Evolutionary conservation across 257 asterid genomes (phyloP).

Genomic region (Handroanthus guayacan): DNA sequence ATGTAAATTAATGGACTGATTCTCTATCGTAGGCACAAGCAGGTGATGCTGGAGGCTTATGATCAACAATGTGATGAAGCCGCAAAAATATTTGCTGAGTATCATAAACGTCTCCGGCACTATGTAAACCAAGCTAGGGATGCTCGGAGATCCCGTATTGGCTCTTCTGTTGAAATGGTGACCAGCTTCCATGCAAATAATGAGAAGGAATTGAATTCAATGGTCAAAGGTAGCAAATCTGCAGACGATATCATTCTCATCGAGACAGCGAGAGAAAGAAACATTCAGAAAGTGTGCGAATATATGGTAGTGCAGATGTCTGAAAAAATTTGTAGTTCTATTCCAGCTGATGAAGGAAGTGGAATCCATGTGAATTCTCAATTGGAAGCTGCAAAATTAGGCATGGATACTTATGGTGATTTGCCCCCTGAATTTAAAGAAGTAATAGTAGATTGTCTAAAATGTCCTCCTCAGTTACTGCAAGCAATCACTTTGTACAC

Average conservation of each 20-base stretch:
- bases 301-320: conserved; percentile 59
- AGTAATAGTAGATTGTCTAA: conserved; percentile 57
- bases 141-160: conserved; percentile 53
- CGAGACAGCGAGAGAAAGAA: conserved; percentile 72
- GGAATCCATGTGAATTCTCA: conserved; percentile 67
- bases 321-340: conserved; percentile 59
- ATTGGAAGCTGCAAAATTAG: conserved; percentile 61
- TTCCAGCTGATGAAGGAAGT: conserved; percentile 80
- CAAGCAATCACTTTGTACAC: conserved; percentile 66
- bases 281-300: conserved; percentile 71
- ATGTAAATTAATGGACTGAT: conserved; percentile 18
- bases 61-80: conserved; percentile 84
- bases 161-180: conserved; percentile 61
- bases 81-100: conserved; percentile 76
- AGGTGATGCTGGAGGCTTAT: conserved; percentile 73
- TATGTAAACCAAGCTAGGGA: conserved; percentile 70
- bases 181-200: conserved; percentile 59
- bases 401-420: conserved; percentile 62
- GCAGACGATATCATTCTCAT: conserved; percentile 63
- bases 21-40: conserved; percentile 64
- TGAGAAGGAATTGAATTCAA: conserved; percentile 27
- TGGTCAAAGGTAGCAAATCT: conserved; percentile 49
- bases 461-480: conserved; percentile 71
- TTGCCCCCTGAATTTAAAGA: conserved; percentile 59
- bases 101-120: conserved; percentile 64